Base-by-base conservation (phyloP, 352 stramenopile genomes). In the Phytophthora boehmeriae region DNA sequence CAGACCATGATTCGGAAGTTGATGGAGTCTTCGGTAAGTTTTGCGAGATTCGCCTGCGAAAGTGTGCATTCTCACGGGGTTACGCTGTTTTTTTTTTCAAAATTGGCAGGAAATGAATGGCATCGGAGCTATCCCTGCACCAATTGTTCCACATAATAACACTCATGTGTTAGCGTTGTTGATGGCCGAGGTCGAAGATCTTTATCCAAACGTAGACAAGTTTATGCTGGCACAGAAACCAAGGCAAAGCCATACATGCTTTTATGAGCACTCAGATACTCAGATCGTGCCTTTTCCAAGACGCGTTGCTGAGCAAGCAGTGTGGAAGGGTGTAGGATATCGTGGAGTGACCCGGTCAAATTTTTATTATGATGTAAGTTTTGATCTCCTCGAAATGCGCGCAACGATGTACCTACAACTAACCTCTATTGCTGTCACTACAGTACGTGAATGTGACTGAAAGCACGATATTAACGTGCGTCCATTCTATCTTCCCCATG, bases 341-440 rank as follows among this genome's bases (percentile, higher is more conserved):
- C 41, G 41, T 23, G 41, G 19, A 17, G 23, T 22, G 41, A 17
- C 6, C 23, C 41, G 41, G 19, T 10, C 41, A 22, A 47, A 47
- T 22, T 47, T 47, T 22, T 47, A 27, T 22, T 22, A 22, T 14
- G 41, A 47, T 47, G 41, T 47, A 47, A 20, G 41, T 47, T 20
- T 20, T n/a, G 13, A 4, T 47, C 8, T 25, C 35, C 10, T 42
- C 10, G 13, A 30, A 30, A 30, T 30, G 25, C 25, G 25, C 25
- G 25, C n/a, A n/a, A 9, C 10, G 16, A 10, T 22, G 25, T 22
- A 47, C 41, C 1, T 2, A 27, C 23, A 47, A 20, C 25, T 30
- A 25, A 20, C 19, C 38, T 47, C 4, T 47, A 27, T 47, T 27
- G 6, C 16, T 25, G 3, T 42, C 4, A n/a, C n/a, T 23, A 22